Conservation (phyloP, 2,329 filamentous ascomycete genomes). For the Ceratocystis cubensis region DNA sequence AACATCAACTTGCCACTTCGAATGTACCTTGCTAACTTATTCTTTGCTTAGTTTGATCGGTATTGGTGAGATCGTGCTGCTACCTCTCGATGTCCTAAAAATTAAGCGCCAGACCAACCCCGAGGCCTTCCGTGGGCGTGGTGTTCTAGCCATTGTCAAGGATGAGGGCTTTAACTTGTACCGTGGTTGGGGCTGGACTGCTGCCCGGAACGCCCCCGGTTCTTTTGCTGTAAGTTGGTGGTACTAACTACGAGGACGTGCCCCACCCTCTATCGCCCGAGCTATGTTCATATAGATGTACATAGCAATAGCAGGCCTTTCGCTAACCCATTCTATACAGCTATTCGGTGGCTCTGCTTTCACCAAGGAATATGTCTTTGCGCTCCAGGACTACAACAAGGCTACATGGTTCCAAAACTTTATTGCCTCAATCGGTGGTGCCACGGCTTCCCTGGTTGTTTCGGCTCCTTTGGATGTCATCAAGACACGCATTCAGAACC, state of each 20-base stretch:
- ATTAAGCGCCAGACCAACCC: constrained; percentile 99
- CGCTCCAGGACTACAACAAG: constrained; percentile 85
- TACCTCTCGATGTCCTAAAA: constrained; percentile 94
- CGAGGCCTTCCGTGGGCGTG: constrained; percentile 89
- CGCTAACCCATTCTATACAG: constrained; percentile 32
- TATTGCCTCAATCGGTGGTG: constrained; percentile 86
- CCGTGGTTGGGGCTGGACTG: constrained; percentile 94
- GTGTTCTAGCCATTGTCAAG: constrained; percentile 73
- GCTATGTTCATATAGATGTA: neutral
- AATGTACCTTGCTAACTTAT: neutral
- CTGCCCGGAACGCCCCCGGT: constrained; percentile 88
- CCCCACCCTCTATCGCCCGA: too few relatives aligned
- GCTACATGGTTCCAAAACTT: constrained; percentile 95
- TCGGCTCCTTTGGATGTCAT: constrained; percentile 95
- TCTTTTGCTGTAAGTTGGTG: constrained; percentile 70
- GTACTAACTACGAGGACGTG: too few relatives aligned
- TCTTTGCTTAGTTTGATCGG: constrained; percentile 59
- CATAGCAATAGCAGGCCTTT: neutral
- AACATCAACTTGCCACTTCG: neutral
- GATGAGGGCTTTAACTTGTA: constrained; percentile 96
- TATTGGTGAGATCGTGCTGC: constrained; percentile 89
- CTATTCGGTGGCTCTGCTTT: constrained; percentile 96
- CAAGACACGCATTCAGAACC: constrained; percentile 96
- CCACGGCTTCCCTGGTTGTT: constrained; percentile 85
- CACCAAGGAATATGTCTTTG: constrained; percentile 91